phyloP scores from a whole-genome alignment of 225 moss, liverwort and hornwort species.

The Polytrichum formosum region DNA sequence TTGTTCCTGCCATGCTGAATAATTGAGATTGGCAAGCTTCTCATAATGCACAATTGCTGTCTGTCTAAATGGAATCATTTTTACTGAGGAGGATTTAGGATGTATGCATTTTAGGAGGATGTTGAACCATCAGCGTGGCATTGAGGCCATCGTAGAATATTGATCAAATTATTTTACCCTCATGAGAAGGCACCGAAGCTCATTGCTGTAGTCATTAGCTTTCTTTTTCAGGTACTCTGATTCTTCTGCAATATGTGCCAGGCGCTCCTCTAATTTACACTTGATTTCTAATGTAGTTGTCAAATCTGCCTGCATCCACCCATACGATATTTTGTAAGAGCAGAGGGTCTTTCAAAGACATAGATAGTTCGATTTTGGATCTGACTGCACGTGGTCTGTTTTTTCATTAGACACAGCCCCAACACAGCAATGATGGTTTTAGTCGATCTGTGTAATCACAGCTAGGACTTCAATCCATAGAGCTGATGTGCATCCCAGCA shows the following conservation, averaged over 20 bases:
- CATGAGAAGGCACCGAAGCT: slow-evolving; percentile 58
- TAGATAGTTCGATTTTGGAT: background rate
- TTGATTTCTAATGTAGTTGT: slow-evolving; percentile 63
- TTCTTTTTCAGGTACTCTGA: slow-evolving; percentile 67
- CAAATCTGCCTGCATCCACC: slow-evolving; percentile 60
- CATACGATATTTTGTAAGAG: slow-evolving; percentile 3
- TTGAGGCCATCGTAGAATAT: background rate
- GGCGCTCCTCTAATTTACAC: slow-evolving; percentile 66
- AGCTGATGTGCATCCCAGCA: too few species aligned
- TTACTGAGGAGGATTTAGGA: background rate
- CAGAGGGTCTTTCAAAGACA: background rate
- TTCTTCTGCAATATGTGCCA: slow-evolving; percentile 72
- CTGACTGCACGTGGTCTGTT: background rate
- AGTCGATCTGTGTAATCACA: too few species aligned
- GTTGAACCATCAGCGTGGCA: background rate
- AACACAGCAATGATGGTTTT: too few species aligned
- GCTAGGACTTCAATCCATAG: too few species aligned
- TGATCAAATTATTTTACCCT: slow-evolving; percentile 45
- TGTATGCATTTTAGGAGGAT: background rate
- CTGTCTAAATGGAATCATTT: background rate
- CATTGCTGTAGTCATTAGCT: slow-evolving; percentile 84
- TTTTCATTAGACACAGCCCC: too few species aligned
- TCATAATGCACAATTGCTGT: slow-evolving; percentile 11
- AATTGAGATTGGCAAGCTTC: slow-evolving; percentile 23
- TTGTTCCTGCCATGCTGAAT: slow-evolving; percentile 65